Evolutionary conservation across 2,329 filamentous ascomycete species (phyloP), one percentile per base, ranked within the genome.

Genomic region (Fusarium graminum): DNA sequence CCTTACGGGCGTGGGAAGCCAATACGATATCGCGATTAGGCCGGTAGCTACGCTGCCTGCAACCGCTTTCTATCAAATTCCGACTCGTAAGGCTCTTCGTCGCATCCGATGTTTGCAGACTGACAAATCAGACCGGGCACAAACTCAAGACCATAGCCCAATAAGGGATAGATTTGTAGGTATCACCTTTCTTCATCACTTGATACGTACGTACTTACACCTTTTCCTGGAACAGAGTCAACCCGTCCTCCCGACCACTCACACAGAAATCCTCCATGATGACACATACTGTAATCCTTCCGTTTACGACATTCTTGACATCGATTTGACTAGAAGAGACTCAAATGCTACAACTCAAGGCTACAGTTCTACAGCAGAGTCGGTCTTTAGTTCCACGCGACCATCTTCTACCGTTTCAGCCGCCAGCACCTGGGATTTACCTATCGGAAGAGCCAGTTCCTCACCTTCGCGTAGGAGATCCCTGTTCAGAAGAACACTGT

Each of bases 1-100:
- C 30, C 62, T 66, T 19, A 25, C 38, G 4, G 64, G 58, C 4
- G 59, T 67, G 10, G 64, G 58, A 8, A 63, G 62, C 12, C 58
- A 59, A 30, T 66, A 55, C 34, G 45, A 58, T 13, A 10, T 16
- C 28, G 19, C 25, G 26, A 58, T 39, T 30, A 59, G 32, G 22
- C 25, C 50, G 4, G 16, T n/a, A 7, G 47, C 62, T 32, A 22
- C 19, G 3, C 22, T 36, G 7, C 14, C 42, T 3, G 22, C 19
- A n/a, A 19, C 22, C 16, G 4, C 34, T 10, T 8, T n/a, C n/a
- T n/a, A 36, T 10, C 16, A 12, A 32, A 14, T 13, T 32, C 6
- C 13, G 13, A 13, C 6, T 3, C 9, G 30, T 32, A 12, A 13
- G 30, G 6, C 30, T 32, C 30, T 13, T 14, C 9, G 12, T 32